Evolutionary conservation across 2,329 filamentous ascomycete species (phyloP).

Genomic region (Neonectria coccinea): DNA sequence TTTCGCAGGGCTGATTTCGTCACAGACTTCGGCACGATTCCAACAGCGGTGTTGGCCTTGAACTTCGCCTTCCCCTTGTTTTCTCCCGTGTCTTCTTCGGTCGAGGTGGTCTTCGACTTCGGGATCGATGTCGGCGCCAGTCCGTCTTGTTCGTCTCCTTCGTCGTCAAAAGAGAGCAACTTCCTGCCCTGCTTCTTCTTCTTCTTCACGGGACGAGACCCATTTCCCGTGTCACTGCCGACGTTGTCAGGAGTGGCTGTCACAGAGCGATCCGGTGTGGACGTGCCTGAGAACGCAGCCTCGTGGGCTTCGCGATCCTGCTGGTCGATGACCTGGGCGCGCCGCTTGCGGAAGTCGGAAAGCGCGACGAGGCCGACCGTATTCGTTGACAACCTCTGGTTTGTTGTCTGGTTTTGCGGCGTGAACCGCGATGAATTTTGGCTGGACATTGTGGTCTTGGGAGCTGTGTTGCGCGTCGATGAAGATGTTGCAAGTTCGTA

Average conservation of each 20-base stretch:
- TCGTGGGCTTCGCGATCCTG: conserved; percentile 86
- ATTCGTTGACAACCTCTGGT: conserved; percentile 84
- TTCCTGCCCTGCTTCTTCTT: conserved; percentile 59
- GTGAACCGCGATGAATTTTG: conserved; percentile 72
- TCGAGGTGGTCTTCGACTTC: conserved; percentile 52
- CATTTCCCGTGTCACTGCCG: conserved; percentile 50
- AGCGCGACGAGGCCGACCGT: conserved; percentile 93
- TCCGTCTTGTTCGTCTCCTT: conserved; percentile 69
- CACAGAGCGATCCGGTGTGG: conserved; percentile 62
- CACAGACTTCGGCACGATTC: conserved; percentile 73
- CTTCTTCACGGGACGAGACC: conserved; percentile 41
- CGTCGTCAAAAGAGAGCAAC: conserved; percentile 73
- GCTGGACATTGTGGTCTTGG: conserved; percentile 54
- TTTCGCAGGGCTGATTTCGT: conserved; percentile 81
- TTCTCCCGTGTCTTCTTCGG: conserved; percentile 49
- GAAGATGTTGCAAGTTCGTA: neutral
- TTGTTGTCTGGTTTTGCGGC: conserved; percentile 78
- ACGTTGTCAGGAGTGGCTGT: conserved; percentile 61
- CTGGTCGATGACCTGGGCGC: conserved; percentile 92
- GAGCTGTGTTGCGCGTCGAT: neutral
- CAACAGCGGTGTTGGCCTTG: conserved; percentile 71
- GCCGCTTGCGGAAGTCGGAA: conserved; percentile 94
- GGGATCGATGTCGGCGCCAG: conserved; percentile 44
- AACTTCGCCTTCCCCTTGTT: conserved; percentile 58
- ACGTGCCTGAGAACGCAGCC: conserved; percentile 59